These are phyloP conservation scores for Adenanthera pavonina DNA, from an alignment of 306 rosid genomes.

Conservation along the genomic window DNA sequence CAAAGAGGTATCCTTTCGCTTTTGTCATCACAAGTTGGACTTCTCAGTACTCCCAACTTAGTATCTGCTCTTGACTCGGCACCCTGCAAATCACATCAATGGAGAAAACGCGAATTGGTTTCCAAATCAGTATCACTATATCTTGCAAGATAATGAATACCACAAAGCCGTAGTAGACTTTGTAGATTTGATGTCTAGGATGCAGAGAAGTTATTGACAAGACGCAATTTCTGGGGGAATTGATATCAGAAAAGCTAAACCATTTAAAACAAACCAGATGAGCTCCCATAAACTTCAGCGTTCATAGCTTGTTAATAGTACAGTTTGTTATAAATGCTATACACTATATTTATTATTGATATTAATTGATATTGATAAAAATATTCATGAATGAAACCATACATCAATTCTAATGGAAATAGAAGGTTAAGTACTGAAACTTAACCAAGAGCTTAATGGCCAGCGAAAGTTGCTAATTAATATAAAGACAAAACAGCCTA, in stretches of 20 bases:
- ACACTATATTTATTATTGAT: too few species aligned
- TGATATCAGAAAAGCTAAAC: neutral
- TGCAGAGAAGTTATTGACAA: neutral
- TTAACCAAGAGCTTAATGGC: neutral
- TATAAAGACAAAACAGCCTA: neutral
- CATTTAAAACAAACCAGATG: conserved; percentile 1
- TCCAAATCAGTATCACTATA: neutral
- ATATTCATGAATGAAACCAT: neutral
- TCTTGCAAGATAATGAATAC: neutral
- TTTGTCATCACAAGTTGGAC: conserved; percentile 43
- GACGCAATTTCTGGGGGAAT: conserved; percentile 3
- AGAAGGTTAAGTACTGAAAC: neutral
- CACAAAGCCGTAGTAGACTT: neutral
- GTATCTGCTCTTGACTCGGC: conserved; percentile 45
- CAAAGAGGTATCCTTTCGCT: conserved; percentile 62
- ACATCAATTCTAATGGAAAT: neutral
- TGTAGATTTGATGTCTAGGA: neutral
- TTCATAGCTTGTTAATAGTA: too few species aligned
- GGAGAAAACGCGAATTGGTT: conserved; percentile 18
- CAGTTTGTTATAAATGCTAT: too few species aligned
- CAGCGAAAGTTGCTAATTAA: neutral
- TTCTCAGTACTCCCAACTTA: conserved; percentile 39
- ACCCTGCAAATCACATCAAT: conserved; percentile 58
- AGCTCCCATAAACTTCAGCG: too few species aligned
- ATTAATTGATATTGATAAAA: neutral